Evolutionary conservation across 1,284 basidiomycete genomes (phyloP).

Genomic region (Earliella scabrosa): DNA sequence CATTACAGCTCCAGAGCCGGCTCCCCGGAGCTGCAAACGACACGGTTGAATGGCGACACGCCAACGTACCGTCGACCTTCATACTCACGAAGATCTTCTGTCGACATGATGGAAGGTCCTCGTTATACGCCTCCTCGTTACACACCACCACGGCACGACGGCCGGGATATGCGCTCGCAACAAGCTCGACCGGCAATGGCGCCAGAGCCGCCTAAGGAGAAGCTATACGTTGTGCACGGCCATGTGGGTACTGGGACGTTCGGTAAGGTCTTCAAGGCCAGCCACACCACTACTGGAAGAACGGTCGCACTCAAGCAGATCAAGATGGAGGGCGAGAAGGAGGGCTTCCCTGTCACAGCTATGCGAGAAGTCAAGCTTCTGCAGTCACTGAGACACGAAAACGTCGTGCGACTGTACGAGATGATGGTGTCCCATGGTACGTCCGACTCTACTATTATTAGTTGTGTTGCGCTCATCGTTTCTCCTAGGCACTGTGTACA

Average conservation of each 20-base stretch:
- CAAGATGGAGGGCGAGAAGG: constrained; percentile 96
- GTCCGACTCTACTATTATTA: constrained; percentile 23
- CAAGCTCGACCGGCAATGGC: neutral
- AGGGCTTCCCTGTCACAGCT: constrained; percentile 98
- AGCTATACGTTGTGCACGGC: constrained; percentile 86
- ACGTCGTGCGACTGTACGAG: constrained; percentile 90
- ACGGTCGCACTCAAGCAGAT: constrained; percentile 96
- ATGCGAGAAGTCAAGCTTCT: constrained; percentile 99
- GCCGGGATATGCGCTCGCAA: too few relatives aligned
- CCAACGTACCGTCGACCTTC: constrained; percentile 5
- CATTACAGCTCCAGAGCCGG: constrained; percentile 7
- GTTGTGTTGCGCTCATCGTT: neutral
- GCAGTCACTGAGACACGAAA: constrained; percentile 88
- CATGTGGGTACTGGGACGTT: constrained; percentile 99
- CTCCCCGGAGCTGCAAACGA: constrained; percentile 20
- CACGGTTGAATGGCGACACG: constrained; percentile 16
- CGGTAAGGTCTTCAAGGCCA: constrained; percentile 99
- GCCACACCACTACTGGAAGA: constrained; percentile 74
- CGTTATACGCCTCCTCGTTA: neutral
- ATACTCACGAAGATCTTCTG: constrained; percentile 10
- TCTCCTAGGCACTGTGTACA: constrained; percentile 86
- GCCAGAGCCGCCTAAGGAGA: constrained; percentile 42
- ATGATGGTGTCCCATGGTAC: constrained; percentile 98
- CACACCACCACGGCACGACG: neutral
- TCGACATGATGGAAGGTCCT: constrained; percentile 18